Evolutionary conservation across 2,329 filamentous ascomycete species (phyloP), one percentile per base, ranked within the genome.

Genomic region (Colletotrichum shisoi): DNA sequence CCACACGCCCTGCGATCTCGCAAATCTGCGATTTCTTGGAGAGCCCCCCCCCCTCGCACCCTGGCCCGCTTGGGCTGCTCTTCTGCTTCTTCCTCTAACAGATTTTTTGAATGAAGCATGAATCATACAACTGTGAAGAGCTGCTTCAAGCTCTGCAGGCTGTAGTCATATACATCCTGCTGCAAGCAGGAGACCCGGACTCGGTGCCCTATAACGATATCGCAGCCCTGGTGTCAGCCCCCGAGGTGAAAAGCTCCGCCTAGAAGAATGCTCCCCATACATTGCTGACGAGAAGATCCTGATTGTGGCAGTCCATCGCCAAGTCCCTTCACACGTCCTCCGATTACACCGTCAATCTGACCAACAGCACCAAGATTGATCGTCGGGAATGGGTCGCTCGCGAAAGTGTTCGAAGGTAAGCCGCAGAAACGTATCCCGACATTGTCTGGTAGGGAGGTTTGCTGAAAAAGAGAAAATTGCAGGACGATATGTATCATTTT

Each of bases 401-500:
- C 12, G 63, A 67, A n/a, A 64, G 60, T 19, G 19, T 52, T 15
- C 44, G 60, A 5, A 63, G 63, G 63, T 53, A 27, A 34, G 52
- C 17, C 3, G 2, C 1, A 2, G 13, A 9, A 60, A 19, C 9
- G 11, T 2, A 5, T 13, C 0, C 6, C 13, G 2, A 12, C 1
- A 15, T 27, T 19, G 3, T 12, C 4, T 6, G 34, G 39, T 6
- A 31, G n/a, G 2, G 6, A 13, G 0, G 11, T 12, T 12, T 24
- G 12, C 37, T 58, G 31, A 66, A 6, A 6, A 39, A 5, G 1
- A 24, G 27, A 3, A 0, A 4, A 19, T 9, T 5, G 11, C 45
- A 67, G 63, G 15, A 64, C 51, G 11, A 48, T 52, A 5, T 67
- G 63, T 7, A 53, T 67, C 12, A 31, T 58, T 7, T 67, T 63